Base-by-base conservation (phyloP, 495 filamentous ascomycete genomes). In the Sporormia fimetaria region DNA sequence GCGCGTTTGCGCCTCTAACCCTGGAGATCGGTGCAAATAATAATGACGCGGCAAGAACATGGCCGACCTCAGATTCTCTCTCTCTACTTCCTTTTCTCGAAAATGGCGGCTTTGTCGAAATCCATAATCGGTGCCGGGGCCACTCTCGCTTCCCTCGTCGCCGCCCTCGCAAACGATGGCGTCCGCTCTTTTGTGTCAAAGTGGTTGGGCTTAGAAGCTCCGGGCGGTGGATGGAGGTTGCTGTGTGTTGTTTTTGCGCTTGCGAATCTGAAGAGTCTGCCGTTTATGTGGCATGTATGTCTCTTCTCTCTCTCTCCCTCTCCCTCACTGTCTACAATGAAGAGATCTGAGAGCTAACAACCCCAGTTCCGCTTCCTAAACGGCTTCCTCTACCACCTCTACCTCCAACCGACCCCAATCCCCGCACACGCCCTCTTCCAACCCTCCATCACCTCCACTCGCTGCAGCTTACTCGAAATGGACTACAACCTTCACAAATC, bases 401-500 rank as follows among this genome's bases (percentile, higher is more conserved):
- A 77, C 50, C 61, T 75, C 30, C 66, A 67, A 40, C 66, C 66
- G 21, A 60, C 49, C 6, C 56, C 54, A 35, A 56, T 58, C 17
- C 62, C 63, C 9, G 61, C 61, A 33, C 57, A 60, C 21, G 37
- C 52, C 61, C 62, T 85, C 31, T 85, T 85, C 65, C 68, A 73
- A 23, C 78, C 78, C 21, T 58, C 75, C 42, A 70, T 83, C 41
- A 75, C 74, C 11, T 58, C 64, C 11, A 69, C 70, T 12, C 69
- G 71, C 52, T 70, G 74, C 26, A 65, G 73, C 0, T 58, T 81
- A 9, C 67, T 73, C 51, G 83, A 90, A 57, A 75, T 70, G 54
- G 83, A 90, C 62, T 81, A 84, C 63, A 88, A 90, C 65, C 43
- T 83, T 25, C 83, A 90, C 70, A 90, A 86, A 50, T 75, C 71